Conservation (phyloP, 176 grass and related monocot species). For the Zea mays region DNA sequence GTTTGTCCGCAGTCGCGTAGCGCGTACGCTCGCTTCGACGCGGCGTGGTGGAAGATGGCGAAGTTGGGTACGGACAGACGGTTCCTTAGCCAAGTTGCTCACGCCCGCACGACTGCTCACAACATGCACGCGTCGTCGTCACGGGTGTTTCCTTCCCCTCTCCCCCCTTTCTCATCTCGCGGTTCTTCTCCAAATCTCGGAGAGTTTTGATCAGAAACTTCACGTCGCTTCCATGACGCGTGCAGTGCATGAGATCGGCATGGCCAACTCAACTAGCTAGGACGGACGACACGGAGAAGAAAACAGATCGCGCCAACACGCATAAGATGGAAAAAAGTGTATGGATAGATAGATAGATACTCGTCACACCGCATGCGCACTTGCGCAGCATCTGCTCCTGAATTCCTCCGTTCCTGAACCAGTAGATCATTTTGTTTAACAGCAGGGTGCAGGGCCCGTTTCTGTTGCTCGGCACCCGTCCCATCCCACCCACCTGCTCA, state of each 20-base stretch:
- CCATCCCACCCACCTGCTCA: too few species aligned
- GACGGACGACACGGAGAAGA: too few species aligned
- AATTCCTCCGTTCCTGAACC: background rate
- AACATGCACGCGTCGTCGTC: too few species aligned
- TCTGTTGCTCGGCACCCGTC: background rate
- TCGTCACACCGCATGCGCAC: background rate
- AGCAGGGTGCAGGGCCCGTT: too few species aligned
- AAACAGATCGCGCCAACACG: too few species aligned
- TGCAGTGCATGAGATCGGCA: too few species aligned
- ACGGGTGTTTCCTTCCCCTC: background rate
- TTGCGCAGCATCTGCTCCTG: background rate
- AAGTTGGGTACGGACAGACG: background rate
- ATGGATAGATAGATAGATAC: background rate
- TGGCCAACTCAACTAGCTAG: too few species aligned
- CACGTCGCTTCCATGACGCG: too few species aligned
- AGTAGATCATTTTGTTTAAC: background rate
- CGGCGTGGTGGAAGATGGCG: background rate
- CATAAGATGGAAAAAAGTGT: background rate
- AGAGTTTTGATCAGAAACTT: too few species aligned
- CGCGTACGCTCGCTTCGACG: background rate
- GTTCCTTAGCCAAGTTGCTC: constrained; percentile 20
- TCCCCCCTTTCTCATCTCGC: background rate
- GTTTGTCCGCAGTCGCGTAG: background rate
- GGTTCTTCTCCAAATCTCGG: too few species aligned
- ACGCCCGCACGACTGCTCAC: background rate